Conservation (phyloP, 2,329 filamentous ascomycete species). For the Septoria petroselini region DNA sequence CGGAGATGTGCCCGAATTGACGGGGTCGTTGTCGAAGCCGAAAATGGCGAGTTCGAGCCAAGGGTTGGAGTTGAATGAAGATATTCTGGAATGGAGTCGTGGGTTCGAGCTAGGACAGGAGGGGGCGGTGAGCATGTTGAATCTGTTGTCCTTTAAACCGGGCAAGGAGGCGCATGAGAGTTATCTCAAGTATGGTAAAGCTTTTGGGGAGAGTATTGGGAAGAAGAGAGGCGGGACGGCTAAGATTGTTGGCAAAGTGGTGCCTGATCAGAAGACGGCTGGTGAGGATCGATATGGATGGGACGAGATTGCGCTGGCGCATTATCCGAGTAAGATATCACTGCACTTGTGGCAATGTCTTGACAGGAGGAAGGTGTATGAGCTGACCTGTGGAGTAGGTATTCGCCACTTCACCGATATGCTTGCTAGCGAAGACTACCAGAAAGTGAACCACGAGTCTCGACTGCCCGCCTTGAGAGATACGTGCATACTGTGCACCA, state of each 20-base stretch:
- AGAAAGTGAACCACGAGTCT: constrained; percentile 54
- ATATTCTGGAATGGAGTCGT: constrained; percentile 52
- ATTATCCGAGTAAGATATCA: constrained; percentile 60
- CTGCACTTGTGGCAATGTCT: constrained; percentile 49
- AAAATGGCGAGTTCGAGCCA: constrained; percentile 43
- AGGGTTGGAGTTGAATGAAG: constrained; percentile 54
- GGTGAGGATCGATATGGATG: constrained; percentile 42
- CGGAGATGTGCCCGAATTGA: constrained; percentile 39
- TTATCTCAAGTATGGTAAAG: constrained; percentile 59
- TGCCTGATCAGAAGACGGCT: constrained; percentile 37
- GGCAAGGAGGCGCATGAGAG: constrained; percentile 48
- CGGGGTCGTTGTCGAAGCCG: constrained; percentile 34
- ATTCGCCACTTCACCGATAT: constrained; percentile 62
- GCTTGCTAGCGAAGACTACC: constrained; percentile 57
- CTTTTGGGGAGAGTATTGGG: constrained; percentile 51
- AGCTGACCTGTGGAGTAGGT: neutral
- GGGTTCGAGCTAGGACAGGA: constrained; percentile 35
- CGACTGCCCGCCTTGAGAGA: constrained; percentile 46
- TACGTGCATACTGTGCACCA: constrained; percentile 40
- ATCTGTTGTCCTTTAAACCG: constrained; percentile 57
- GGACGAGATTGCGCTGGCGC: constrained; percentile 64
- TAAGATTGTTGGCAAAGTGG: constrained; percentile 60
- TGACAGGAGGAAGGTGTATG: neutral
- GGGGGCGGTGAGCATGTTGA: constrained; percentile 60
- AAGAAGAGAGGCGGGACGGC: constrained; percentile 54